Evolutionary conservation across 2,329 filamentous ascomycete genomes (phyloP).

Genomic region (Ophiocordyceps australis): DNA sequence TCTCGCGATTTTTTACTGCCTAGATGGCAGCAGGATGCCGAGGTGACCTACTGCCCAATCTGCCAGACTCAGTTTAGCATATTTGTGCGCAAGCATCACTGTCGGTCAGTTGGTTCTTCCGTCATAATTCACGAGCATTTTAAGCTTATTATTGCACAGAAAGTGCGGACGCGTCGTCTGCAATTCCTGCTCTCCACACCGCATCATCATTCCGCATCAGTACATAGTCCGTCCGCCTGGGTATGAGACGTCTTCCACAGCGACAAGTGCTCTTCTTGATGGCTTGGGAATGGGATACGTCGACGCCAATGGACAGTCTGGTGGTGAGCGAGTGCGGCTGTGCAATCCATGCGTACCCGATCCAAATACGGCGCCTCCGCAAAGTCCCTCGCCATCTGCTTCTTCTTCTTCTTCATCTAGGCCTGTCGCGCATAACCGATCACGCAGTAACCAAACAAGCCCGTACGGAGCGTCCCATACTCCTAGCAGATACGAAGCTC

Average conservation of each 20-base stretch:
- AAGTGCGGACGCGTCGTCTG: conserved; percentile 94
- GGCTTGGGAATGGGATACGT: conserved; percentile 19
- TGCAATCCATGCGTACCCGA: conserved; percentile 46
- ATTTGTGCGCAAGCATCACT: conserved; percentile 83
- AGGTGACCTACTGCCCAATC: conserved; percentile 71
- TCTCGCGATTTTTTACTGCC: conserved; percentile 39
- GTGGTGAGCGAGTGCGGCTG: conserved; percentile 38
- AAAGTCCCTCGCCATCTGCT: conserved; percentile 17
- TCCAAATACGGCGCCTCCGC: conserved; percentile 38
- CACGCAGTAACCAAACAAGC: conserved; percentile 23
- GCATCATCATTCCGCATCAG: conserved; percentile 84
- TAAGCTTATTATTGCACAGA: conserved; percentile 15
- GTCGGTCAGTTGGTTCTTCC: conserved; percentile 36
- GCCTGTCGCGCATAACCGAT: conserved; percentile 20
- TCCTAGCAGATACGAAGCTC: conserved; percentile 15
- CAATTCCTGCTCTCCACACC: conserved; percentile 74
- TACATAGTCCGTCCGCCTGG: conserved; percentile 72
- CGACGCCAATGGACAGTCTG: conserved; percentile 26
- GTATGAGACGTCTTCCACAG: conserved; percentile 18
- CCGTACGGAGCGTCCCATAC: conserved; percentile 11
- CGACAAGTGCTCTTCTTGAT: conserved; percentile 17
- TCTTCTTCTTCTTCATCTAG: too few relatives aligned
- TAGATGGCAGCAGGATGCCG: conserved; percentile 74
- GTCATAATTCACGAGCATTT: background rate
- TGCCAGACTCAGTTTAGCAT: conserved; percentile 66